Evolutionary conservation across 2,329 filamentous ascomycete species (phyloP).

Genomic region (Colletotrichum endophyticum): DNA sequence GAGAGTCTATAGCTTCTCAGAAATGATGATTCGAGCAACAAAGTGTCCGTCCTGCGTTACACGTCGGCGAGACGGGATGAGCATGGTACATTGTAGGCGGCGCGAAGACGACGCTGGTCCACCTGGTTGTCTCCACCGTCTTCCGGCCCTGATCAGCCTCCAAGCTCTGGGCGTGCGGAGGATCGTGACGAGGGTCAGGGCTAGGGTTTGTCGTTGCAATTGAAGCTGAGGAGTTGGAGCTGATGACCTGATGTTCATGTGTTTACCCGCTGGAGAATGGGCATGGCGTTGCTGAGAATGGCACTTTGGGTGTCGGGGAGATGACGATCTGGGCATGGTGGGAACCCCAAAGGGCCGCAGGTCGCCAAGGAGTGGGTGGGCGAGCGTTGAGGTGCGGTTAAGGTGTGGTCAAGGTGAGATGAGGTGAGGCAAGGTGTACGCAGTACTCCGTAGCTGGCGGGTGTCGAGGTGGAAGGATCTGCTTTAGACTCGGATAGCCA

Average conservation of each 20-base stretch:
- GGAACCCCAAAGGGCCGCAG: neutral
- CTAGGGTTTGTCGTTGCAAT: slow-evolving; percentile 11
- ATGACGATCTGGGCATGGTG: neutral
- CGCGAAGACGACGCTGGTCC: slow-evolving; percentile 9
- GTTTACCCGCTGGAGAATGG: slow-evolving; percentile 21
- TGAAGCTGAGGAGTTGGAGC: slow-evolving; percentile 21
- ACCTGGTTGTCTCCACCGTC: neutral
- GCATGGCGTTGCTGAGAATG: neutral
- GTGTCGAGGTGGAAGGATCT: neutral
- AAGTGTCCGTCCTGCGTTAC: neutral
- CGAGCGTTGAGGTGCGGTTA: neutral
- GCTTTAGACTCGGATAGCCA: neutral
- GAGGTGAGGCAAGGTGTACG: neutral
- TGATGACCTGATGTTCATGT: slow-evolving; percentile 22
- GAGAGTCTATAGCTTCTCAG: neutral
- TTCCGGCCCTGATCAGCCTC: slow-evolving; percentile 12
- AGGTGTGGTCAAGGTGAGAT: neutral
- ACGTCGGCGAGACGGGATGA: neutral
- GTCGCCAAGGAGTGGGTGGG: neutral
- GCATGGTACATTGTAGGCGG: neutral
- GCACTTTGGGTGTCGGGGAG: neutral
- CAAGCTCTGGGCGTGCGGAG: slow-evolving; percentile 4
- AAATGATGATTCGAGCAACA: neutral
- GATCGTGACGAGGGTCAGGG: slow-evolving; percentile 13
- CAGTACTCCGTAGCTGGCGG: neutral